A percentile compares a stretch with the other conserved stretches of the same genome.
phyloP scores from a whole-genome alignment of 2,329 filamentous ascomycete species.

The Corynespora cassiicola region DNA sequence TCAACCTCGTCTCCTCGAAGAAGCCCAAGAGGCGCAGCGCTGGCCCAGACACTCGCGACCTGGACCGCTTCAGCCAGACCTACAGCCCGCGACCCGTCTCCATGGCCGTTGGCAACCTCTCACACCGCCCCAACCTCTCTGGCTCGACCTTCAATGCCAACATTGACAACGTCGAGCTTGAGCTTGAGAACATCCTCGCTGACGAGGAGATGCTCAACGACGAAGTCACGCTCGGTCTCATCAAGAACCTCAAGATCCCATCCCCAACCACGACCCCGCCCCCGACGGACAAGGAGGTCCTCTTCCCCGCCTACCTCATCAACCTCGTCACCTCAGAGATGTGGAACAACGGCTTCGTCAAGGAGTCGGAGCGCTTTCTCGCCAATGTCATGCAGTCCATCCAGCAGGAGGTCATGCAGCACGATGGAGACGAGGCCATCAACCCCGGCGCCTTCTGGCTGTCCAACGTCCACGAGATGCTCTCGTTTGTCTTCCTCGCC shows the following conservation, averaged over 20 bases:
- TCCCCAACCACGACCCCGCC: conserved; percentile 84
- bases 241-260: conserved; percentile 95
- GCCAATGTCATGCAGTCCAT: conserved; percentile 99
- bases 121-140: conserved; percentile 73
- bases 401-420: conserved; percentile 98
- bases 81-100: conserved; percentile 96
- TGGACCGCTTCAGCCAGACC: conserved; percentile 87
- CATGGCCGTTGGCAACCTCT: conserved; percentile 78
- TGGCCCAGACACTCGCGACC: conserved; percentile 81
- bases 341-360: conserved; percentile 99
- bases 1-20: conserved; percentile 96
- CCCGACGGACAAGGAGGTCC: conserved; percentile 96
- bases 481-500: conserved; percentile 98
- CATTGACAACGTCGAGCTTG: conserved; percentile 90
- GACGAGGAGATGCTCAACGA: conserved; percentile 97
- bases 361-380: conserved; percentile 97
- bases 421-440: conserved; percentile 95
- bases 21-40: conserved; percentile 95
- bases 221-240: conserved; percentile 94
- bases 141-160: conserved; percentile 80
- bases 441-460: conserved; percentile 99
- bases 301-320: conserved; percentile 98
- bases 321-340: conserved; percentile 99
- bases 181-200: conserved; percentile 90
- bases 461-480: conserved; percentile 99